Base-by-base conservation (phyloP, 257 asterid species). In the Lycium barbarum region DNA sequence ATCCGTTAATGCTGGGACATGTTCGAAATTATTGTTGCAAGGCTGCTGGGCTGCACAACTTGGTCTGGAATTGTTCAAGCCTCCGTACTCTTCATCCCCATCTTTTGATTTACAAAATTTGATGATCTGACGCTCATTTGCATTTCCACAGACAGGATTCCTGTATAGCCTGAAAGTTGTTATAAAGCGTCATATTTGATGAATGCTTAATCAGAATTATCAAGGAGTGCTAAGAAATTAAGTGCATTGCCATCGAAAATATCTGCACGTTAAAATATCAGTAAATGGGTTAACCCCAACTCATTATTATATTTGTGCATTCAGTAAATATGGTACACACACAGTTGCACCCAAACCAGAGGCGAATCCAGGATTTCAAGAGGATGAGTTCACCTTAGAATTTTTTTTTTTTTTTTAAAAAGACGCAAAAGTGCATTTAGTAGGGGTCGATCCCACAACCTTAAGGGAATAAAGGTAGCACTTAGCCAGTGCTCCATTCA, bases 101-200 rank as follows among this genome's bases (percentile, higher is more conserved):
- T 70, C 51, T 33, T 9, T 80, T 61, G 89, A 54, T 74, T 89
- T 88, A 85, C 93, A 92, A 18, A 87, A 35, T 14, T 4, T 38
- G 59, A 79, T 80, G 70, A 90, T 90, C 88, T 90, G 90, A 45
- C 65, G 84, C 85, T 82, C 87, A 66, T n/a, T 88, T 82, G 92
- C 84, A 74, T 55, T 88, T 67, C 58, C 26, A 84, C 93, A 92
- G 14, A 90, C 90, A 8, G 94, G 89, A 87, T 92, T 92, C 57
- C 86, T 90, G 9, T 35, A 85, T 40, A 92, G 89, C 88, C 92
- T 91, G 76, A n/a, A 84, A 74, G 59, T 63, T 51, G 38, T 45
- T 59, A 15, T 38, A 11, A 81, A 81, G 14, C 8, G 14, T 0
- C 58, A 0, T 45, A 45, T 67, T 15, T 20, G 15, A 8, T 3